These are phyloP conservation scores for Lactarius pseudohatsudake DNA, from an alignment of 768 basidiomycete genomes.

Conservation along the genomic window DNA sequence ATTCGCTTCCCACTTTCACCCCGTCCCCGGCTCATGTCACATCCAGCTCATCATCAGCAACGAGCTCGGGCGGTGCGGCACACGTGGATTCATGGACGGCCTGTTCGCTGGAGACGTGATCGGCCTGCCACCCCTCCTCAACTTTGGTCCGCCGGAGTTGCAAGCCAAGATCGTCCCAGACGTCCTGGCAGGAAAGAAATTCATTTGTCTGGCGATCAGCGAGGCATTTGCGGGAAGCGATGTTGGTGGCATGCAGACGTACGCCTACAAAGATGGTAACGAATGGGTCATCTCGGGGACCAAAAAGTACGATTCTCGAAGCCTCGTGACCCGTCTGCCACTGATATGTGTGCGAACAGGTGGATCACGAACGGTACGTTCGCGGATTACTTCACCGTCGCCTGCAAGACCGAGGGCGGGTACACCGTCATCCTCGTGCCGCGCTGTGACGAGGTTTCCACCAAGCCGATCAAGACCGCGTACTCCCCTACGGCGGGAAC, in stretches of 20 bases:
- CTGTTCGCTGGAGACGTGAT: slow-evolving; percentile 80
- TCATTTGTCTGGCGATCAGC: slow-evolving; percentile 85
- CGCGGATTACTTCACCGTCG: slow-evolving; percentile 82
- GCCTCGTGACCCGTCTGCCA: background rate
- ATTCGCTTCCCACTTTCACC: background rate
- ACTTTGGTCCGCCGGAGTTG: slow-evolving; percentile 79
- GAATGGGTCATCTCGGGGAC: slow-evolving; percentile 89
- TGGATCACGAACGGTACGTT: slow-evolving; percentile 92
- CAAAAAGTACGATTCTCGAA: slow-evolving; percentile 63
- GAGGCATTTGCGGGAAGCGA: slow-evolving; percentile 94
- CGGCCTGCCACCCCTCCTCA: slow-evolving; percentile 85
- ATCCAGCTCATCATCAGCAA: slow-evolving; percentile 71
- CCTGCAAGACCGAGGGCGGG: slow-evolving; percentile 70
- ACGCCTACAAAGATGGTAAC: slow-evolving; percentile 81
- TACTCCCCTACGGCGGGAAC: slow-evolving; percentile 94
- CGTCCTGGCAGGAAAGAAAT: slow-evolving; percentile 75
- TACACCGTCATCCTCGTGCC: slow-evolving; percentile 76
- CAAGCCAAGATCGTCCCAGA: slow-evolving; percentile 70
- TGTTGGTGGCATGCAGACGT: slow-evolving; percentile 80
- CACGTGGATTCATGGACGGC: slow-evolving; percentile 86
- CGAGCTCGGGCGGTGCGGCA: slow-evolving; percentile 81
- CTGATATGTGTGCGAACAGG: slow-evolving; percentile 39
- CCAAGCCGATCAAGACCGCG: slow-evolving; percentile 87
- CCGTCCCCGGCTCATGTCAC: slow-evolving; percentile 7
- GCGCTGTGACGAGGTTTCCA: slow-evolving; percentile 69